Evolutionary conservation across 225 moss, liverwort and hornwort genomes (phyloP).

Genomic region (Sphagnum contortum): DNA sequence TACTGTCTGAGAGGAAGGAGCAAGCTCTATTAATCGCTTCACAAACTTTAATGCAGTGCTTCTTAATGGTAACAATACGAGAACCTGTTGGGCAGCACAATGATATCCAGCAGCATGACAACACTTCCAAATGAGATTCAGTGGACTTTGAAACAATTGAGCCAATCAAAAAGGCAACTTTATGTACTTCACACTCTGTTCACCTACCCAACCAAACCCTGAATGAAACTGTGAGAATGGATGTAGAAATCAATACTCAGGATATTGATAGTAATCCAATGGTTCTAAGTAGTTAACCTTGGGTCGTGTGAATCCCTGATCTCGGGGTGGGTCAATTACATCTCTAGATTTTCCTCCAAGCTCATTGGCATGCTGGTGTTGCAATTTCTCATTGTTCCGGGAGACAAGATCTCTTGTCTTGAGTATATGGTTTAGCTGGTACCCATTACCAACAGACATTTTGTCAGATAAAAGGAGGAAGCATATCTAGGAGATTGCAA

Average conservation of each 20-base stretch:
- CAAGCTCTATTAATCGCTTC: conserved; percentile 63
- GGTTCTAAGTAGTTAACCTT: conserved; percentile 31
- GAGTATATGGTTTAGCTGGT: conserved; percentile 78
- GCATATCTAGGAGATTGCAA: too few relatives aligned
- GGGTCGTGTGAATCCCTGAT: conserved; percentile 96
- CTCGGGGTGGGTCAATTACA: conserved; percentile 69
- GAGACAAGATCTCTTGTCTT: conserved; percentile 79
- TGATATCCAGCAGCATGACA: too few relatives aligned
- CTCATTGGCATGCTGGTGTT: conserved; percentile 36
- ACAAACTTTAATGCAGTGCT: conserved; percentile 88
- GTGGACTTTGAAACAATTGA: too few relatives aligned
- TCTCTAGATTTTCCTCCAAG: conserved; percentile 23
- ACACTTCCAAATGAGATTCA: too few relatives aligned
- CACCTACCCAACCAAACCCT: too few relatives aligned
- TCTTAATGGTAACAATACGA: conserved; percentile 78
- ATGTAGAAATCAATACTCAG: not conserved
- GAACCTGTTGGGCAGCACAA: conserved; percentile 38
- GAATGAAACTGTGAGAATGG: not conserved
- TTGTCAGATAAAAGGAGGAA: too few relatives aligned
- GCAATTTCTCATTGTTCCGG: conserved; percentile 80
- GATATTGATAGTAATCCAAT: too few relatives aligned
- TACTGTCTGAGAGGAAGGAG: conserved; percentile 67
- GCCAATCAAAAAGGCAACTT: too few relatives aligned
- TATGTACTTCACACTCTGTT: too few relatives aligned
- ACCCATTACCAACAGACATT: not conserved